phyloP scores from a whole-genome alignment of 2,329 filamentous ascomycete genomes.

The Trichoderma afroharzianum region DNA sequence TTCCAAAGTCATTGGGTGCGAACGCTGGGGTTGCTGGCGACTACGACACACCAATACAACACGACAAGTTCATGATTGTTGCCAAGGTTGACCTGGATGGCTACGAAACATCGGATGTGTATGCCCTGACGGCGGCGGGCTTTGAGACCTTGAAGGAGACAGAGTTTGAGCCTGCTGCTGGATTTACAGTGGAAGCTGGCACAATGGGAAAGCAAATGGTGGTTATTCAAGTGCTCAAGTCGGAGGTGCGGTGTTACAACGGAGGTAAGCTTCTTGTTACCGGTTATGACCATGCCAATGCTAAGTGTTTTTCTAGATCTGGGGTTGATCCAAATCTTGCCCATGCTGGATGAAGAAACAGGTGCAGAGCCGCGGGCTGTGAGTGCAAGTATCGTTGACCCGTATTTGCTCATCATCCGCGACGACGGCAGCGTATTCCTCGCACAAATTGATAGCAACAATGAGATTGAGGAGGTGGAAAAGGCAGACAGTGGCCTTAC shows the following conservation, averaged over 20 bases:
- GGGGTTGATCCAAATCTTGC: slow-evolving; percentile 83
- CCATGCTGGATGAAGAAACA: slow-evolving; percentile 87
- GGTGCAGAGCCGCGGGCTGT: slow-evolving; percentile 75
- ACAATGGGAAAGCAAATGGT: slow-evolving; percentile 76
- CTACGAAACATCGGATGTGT: slow-evolving; percentile 74
- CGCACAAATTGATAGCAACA: slow-evolving; percentile 69
- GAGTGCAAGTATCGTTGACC: slow-evolving; percentile 80
- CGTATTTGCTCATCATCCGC: slow-evolving; percentile 76
- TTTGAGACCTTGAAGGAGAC: slow-evolving; percentile 75
- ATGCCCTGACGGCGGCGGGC: slow-evolving; percentile 67
- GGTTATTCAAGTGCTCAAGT: slow-evolving; percentile 82
- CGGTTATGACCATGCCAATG: neutral
- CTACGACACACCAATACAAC: slow-evolving; percentile 57
- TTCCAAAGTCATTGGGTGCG: slow-evolving; percentile 56
- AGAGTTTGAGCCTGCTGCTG: slow-evolving; percentile 88
- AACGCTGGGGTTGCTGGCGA: slow-evolving; percentile 51
- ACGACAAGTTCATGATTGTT: slow-evolving; percentile 79
- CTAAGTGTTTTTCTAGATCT: slow-evolving; percentile 55
- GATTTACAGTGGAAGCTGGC: slow-evolving; percentile 80
- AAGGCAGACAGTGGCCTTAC: slow-evolving; percentile 54
- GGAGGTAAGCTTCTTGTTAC: slow-evolving; percentile 57
- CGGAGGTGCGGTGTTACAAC: slow-evolving; percentile 87
- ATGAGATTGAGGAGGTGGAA: slow-evolving; percentile 81
- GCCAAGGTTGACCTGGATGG: slow-evolving; percentile 67
- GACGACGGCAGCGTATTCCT: slow-evolving; percentile 80